Percentiles rank a stretch among this genome's conserved stretches.
phyloP scores from a whole-genome alignment of 1,284 basidiomycete genomes.

The Cystobasidium slooffiae region DNA sequence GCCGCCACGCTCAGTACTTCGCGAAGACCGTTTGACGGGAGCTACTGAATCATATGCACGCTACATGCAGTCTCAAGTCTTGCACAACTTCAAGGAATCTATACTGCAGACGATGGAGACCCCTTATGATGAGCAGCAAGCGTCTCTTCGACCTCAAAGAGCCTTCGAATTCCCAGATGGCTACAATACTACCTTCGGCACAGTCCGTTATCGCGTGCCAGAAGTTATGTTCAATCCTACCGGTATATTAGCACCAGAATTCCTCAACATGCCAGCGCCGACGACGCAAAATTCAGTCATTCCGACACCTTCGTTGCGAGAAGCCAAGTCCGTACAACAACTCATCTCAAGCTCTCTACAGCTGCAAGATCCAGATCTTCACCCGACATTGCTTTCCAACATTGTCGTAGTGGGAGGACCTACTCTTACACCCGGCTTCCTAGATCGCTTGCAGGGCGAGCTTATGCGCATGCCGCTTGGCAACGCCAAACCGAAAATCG shows the following conservation, averaged over 20 bases:
- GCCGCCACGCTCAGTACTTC: conserved; percentile 13
- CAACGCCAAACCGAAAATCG: conserved; percentile 71
- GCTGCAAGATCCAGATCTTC: conserved; percentile 87
- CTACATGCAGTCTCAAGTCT: conserved; percentile 82
- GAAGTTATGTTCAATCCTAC: conserved; percentile 88
- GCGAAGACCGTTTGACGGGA: conserved; percentile 57
- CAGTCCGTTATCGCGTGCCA: conserved; percentile 80
- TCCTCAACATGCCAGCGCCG: conserved; percentile 58
- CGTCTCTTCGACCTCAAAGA: conserved; percentile 60
- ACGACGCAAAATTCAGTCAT: conserved; percentile 51
- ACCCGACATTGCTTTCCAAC: conserved; percentile 85
- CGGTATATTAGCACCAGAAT: conserved; percentile 68
- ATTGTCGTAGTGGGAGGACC: conserved; percentile 94
- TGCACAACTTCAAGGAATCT: conserved; percentile 92
- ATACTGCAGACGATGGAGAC: conserved; percentile 81
- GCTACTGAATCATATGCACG: conserved; percentile 75
- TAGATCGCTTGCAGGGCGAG: conserved; percentile 82
- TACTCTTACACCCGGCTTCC: conserved; percentile 81
- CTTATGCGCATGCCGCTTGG: conserved; percentile 78
- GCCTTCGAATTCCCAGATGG: conserved; percentile 95
- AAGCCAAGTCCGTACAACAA: conserved; percentile 67
- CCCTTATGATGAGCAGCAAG: conserved; percentile 80
- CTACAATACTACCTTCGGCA: conserved; percentile 81
- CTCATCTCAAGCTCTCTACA: conserved; percentile 79
- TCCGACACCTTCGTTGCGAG: conserved; percentile 66